A percentile compares a stretch with the other conserved stretches of the same genome.
phyloP scores from a whole-genome alignment of 192 early-diverging fungal species.

The Gonapodya prolifera region DNA sequence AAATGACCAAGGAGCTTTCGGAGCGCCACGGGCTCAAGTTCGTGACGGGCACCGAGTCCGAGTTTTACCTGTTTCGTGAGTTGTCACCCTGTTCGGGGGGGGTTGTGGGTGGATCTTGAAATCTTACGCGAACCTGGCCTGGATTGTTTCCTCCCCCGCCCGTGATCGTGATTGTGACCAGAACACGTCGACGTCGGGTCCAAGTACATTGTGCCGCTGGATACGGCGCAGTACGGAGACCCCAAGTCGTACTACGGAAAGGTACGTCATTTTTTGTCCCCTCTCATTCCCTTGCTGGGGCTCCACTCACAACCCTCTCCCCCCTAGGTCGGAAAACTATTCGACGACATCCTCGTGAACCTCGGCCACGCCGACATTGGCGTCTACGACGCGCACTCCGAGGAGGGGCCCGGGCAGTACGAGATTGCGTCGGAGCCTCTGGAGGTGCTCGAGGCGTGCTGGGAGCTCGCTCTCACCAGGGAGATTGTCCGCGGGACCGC shows the following conservation, averaged over 20 bases:
- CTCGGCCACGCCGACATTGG: background rate
- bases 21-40: background rate
- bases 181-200: background rate
- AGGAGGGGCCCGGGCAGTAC: constrained; percentile 1
- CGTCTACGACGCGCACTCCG: constrained; percentile 1
- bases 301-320: background rate
- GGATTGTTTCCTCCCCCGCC: background rate
- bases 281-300: background rate
- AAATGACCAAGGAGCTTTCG: background rate
- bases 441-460: background rate
- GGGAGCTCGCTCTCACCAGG: background rate
- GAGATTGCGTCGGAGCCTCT: background rate
- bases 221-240: background rate
- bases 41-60: background rate
- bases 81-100: background rate
- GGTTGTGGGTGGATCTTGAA: too few species aligned
- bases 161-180: background rate
- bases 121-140: too few species aligned
- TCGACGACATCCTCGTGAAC: background rate
- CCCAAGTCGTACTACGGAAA: background rate
- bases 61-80: background rate
- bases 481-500: background rate
- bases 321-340: background rate
- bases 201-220: background rate
- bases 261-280: background rate